Evolutionary conservation across 495 filamentous ascomycete genomes (phyloP).

Genomic region (Hypoxylon lienhwacheense): DNA sequence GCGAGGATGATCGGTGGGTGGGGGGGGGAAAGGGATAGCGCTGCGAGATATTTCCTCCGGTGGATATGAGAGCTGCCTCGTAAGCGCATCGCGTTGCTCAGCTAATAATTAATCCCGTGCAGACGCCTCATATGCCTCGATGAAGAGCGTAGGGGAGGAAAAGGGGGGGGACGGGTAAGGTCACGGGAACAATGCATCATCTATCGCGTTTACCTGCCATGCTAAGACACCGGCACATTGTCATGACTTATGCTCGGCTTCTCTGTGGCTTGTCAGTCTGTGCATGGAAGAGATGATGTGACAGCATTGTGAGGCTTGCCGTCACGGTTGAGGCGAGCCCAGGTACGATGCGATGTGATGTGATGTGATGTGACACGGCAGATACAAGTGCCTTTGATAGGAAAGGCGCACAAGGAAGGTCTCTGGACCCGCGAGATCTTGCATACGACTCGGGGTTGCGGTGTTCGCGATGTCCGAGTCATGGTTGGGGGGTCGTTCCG

Average conservation of each 20-base stretch:
- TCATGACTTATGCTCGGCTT: too few species aligned
- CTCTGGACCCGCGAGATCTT: constrained; percentile 7
- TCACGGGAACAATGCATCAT: too few species aligned
- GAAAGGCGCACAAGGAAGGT: constrained; percentile 10
- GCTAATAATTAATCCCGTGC: not conserved
- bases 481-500: not conserved
- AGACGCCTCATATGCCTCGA: not conserved
- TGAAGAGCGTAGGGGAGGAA: not conserved
- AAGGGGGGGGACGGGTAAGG: not conserved
- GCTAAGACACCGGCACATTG: too few species aligned
- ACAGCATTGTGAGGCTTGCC: not conserved
- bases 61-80: not conserved
- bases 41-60: not conserved
- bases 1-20: not conserved
- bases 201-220: too few species aligned
- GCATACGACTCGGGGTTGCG: constrained; percentile 7
- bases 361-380: constrained; percentile 11
- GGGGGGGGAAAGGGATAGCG: too few species aligned
- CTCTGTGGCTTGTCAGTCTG: too few species aligned
- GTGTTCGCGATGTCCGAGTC: constrained; percentile 7
- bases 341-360: not conserved
- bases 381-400: not conserved
- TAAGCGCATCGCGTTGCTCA: not conserved
- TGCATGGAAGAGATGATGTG: not conserved
- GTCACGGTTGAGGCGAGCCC: not conserved